phyloP scores from a whole-genome alignment of 192 early-diverging fungal species.

The Backusella tuberculispora region DNA sequence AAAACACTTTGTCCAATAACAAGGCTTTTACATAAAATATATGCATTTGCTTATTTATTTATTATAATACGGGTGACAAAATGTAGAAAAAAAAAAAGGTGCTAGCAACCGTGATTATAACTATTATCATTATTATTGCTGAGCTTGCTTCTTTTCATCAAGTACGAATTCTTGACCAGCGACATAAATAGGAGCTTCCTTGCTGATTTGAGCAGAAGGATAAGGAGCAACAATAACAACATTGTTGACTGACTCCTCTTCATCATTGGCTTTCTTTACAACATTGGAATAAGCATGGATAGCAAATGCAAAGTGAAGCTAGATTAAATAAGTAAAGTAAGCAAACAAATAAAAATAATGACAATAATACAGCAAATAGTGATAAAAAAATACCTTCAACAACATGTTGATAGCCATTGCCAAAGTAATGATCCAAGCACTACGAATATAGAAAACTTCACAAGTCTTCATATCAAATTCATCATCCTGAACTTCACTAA shows the following conservation, averaged over 20 bases:
- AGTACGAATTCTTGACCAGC: conserved; percentile 41
- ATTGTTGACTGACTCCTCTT: background rate
- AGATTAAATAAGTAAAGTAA: background rate
- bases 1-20: too few species aligned
- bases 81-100: background rate
- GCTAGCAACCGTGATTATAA: background rate
- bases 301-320: conserved; percentile 41
- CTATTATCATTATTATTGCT: background rate
- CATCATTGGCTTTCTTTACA: conserved; percentile 19
- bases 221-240: conserved; percentile 27
- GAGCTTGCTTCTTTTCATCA: conserved; percentile 39
- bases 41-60: background rate
- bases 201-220: conserved; percentile 21
- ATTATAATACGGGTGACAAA: background rate
- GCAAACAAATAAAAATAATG: conserved; percentile 10
- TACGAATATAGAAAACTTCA: conserved; percentile 32
- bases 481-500: conserved; percentile 22
- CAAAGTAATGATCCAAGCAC: conserved; percentile 30
- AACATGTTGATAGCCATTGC: conserved; percentile 36
- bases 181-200: conserved; percentile 36
- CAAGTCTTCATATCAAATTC: conserved; percentile 33
- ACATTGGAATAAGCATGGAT: conserved; percentile 25
- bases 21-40: background rate
- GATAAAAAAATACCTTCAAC: conserved; percentile 30
- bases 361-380: background rate